Evolutionary conservation across 2,329 filamentous ascomycete genomes (phyloP), one percentile per base, ranked within the genome.

Genomic region (Fusarium torulosum): DNA sequence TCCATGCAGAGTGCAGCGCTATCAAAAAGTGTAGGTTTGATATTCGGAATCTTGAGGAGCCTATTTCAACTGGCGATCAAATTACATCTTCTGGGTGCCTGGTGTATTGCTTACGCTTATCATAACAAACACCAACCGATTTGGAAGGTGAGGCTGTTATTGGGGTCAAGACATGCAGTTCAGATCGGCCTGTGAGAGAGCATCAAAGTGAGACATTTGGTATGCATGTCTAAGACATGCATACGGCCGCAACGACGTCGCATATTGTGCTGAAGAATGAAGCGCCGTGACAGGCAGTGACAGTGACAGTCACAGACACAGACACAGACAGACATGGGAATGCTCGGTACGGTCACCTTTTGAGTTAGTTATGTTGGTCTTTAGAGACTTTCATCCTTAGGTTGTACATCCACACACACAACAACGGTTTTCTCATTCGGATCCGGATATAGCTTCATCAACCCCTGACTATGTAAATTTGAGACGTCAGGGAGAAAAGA

Each of bases 171-270:
- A 75, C 71, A 70, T 57, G 56, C 62, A 63, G 45, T 41, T 42
- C 56, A 74, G 72, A 77, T 77, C 63, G 75, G 44, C 77, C 78
- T 79, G 70, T 79, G 74, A 75, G 77, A 77, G 74, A 61, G 59
- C 47, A 64, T 51, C 50, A 64, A 59, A 76, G 72, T 76, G 72
- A 80, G 78, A 81, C 79, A 80, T 75, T 71, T 67, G 69, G 66
- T 61, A 69, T 72, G 74, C 71, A 76, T 75, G 75, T 77, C 75
- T 65, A 2, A 71, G 78, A 79, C 77, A 76, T 74, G 69, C 74
- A 76, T 70, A 66, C 66, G 44, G 49, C 58, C 49, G 55, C 66
- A 70, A 72, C 69, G 64, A 71, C 62, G 50, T 66, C 59, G 67
- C 60, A 60, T 64, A n/a, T 46, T 68, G 66, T 66, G 59, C 64